A percentile compares a stretch with the other conserved stretches of the same genome.
Conservation (phyloP, 116 monocot genomes). For the Trichopus zeylanicus region DNA sequence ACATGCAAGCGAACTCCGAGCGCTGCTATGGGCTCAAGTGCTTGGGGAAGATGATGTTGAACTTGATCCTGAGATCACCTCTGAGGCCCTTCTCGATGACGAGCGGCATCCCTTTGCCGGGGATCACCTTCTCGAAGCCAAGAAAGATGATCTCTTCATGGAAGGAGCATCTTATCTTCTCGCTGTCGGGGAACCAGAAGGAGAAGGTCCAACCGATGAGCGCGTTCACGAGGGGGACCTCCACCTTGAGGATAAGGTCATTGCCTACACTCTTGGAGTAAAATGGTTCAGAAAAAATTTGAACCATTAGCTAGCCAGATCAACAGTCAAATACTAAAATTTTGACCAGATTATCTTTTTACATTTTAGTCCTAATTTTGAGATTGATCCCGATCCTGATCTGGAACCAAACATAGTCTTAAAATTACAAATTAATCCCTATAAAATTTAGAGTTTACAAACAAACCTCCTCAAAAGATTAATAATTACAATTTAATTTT, state of each 20-base stretch:
- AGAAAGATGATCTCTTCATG: conserved; percentile 71
- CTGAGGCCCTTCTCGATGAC: conserved; percentile 38
- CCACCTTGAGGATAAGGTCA: conserved; percentile 68
- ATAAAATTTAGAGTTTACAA: no score
- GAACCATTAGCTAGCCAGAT: no score
- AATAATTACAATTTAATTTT: no score
- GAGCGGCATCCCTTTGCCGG: conserved; percentile 81
- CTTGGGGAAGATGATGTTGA: conserved; percentile 57
- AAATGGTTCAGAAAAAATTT: no score
- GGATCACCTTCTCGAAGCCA: conserved; percentile 72
- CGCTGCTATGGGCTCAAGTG: conserved; percentile 44
- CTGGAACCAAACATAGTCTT: no score
- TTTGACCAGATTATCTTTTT: no score
- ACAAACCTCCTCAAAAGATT: no score
- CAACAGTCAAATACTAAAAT: no score
- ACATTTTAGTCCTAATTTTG: no score
- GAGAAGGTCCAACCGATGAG: conserved; percentile 74
- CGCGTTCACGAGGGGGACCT: conserved; percentile 69
- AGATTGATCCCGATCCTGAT: no score
- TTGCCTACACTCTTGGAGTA: conserved; percentile 65
- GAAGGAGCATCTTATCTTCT: conserved; percentile 52
- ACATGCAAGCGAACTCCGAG: conserved; percentile 17
- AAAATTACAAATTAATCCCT: no score
- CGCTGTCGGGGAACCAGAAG: conserved; percentile 55
- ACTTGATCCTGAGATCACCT: conserved; percentile 74